Evolutionary conservation across 768 basidiomycete species (phyloP), one percentile per base, ranked within the genome.

Genomic region (Mycena epipterygia): DNA sequence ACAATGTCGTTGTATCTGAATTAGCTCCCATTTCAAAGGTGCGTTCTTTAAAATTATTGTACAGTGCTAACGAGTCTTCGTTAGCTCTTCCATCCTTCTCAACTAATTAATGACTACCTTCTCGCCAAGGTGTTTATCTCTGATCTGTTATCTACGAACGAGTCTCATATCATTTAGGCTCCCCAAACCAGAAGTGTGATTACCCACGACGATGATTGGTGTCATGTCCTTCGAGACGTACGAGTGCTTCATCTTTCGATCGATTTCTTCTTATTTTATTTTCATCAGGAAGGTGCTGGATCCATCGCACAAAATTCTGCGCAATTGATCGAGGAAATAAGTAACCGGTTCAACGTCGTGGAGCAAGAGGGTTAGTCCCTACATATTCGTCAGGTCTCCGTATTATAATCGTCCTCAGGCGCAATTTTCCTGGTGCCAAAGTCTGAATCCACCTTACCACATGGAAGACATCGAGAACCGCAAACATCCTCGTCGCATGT

Each of bases 171-270:
- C n/a, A 9, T 51, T 41, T 23, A 67, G 59, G 19, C 2, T 3
- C 60, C 49, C 14, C 30, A 60, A 35, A 49, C 67, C 27, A 33
- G 21, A 23, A 41, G 61, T 46, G 58, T 61, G 3, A 61, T 68
- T 35, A 53, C 61, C 3, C 61, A 63, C 32, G 59, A 68, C 21
- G 67, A 68, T 27, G 41, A 68, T 32, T 60, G 60, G 60, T 3
- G 51, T 17, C 27, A 44, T 12, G 57, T 63, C 29, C 39, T 69
- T 62, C 7, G 16, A 48, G 55, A 66, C 27, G 55, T 66, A 53
- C 51, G 30, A 39, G 7, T n/a, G 62, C 42, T 16, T 30, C 14
- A n/a, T n/a, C 17, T 39, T 19, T 19, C 25, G 5, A 2, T 29
- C 11, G 9, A 9, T 25, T 42, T 30, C 14, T 3, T 44, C 51